Evolutionary conservation across 345 rosid species (phyloP).

Genomic region (Hevea brasiliensis): DNA sequence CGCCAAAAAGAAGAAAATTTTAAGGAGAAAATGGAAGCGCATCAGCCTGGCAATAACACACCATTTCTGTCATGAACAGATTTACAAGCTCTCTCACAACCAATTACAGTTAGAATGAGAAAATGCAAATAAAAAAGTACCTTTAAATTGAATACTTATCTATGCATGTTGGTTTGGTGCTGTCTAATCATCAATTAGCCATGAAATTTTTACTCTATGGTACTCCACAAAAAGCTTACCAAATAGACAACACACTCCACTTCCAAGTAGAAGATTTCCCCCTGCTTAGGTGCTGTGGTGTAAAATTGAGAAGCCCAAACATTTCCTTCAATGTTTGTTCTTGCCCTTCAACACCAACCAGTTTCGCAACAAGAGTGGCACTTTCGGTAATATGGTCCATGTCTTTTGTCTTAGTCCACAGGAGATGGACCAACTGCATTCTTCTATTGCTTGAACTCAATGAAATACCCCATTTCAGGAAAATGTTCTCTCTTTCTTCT

Average conservation of each 20-base stretch:
- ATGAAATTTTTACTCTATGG: background rate
- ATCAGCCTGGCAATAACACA: slow-evolving; percentile 6
- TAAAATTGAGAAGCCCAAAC: slow-evolving; percentile 46
- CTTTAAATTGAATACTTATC: background rate
- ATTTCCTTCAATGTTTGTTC: slow-evolving; percentile 39
- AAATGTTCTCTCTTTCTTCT: slow-evolving; percentile 65
- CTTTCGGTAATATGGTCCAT: slow-evolving; percentile 70
- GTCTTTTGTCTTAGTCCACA: slow-evolving; percentile 66
- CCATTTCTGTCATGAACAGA: slow-evolving; percentile 9
- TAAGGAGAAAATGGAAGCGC: background rate
- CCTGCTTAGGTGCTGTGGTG: slow-evolving; percentile 27
- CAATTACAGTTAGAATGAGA: slow-evolving; percentile 16
- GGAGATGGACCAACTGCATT: slow-evolving; percentile 52
- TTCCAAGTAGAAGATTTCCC: slow-evolving; percentile 31
- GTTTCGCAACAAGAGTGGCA: slow-evolving; percentile 64
- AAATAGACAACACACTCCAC: slow-evolving; percentile 17
- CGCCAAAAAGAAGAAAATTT: background rate
- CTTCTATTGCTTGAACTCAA: slow-evolving; percentile 63
- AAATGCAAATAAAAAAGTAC: background rate
- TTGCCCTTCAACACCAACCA: slow-evolving; percentile 49
- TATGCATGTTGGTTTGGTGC: background rate
- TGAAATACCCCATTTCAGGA: slow-evolving; percentile 67
- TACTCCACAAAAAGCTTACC: slow-evolving; percentile 5
- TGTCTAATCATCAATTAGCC: slow-evolving; percentile 8
- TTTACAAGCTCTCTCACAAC: slow-evolving; percentile 19